These are phyloP conservation scores for Halenospora varia DNA, from an alignment of 495 filamentous ascomycete genomes.

Conservation along the genomic window DNA sequence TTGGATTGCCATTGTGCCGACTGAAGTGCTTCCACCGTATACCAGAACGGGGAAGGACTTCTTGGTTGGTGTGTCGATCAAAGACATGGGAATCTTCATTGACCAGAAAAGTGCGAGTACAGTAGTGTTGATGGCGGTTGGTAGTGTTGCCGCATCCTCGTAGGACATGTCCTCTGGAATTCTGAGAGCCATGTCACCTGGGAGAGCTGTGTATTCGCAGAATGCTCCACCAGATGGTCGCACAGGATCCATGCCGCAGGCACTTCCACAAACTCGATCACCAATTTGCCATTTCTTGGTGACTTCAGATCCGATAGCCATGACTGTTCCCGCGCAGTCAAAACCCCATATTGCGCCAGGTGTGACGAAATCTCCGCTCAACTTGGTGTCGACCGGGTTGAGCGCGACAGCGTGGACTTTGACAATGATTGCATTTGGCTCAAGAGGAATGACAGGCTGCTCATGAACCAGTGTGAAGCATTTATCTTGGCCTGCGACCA, in stretches of 20 bases:
- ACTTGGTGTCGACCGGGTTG: conserved; percentile 40
- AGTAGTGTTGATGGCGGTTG: conserved; percentile 41
- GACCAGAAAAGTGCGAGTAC: conserved; percentile 37
- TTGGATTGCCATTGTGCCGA: conserved; percentile 60
- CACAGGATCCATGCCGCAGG: conserved; percentile 40
- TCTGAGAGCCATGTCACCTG: conserved; percentile 24
- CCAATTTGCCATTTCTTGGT: conserved; percentile 39
- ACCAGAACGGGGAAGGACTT: conserved; percentile 37
- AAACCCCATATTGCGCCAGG: conserved; percentile 36
- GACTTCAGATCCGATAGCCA: conserved; percentile 33
- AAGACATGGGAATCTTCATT: conserved; percentile 26
- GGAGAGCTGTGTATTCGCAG: conserved; percentile 40
- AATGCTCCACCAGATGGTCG: conserved; percentile 45
- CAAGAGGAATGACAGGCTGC: not conserved
- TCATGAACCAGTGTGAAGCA: not conserved
- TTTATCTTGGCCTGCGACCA: not conserved
- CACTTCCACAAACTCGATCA: conserved; percentile 32
- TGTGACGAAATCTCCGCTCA: conserved; percentile 23
- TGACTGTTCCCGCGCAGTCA: conserved; percentile 42
- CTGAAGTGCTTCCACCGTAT: conserved; percentile 55
- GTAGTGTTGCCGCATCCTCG: conserved; percentile 44
- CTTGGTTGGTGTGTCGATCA: conserved; percentile 5
- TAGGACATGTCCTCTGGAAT: conserved; percentile 45
- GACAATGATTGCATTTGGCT: conserved; percentile 31
- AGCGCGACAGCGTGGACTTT: conserved; percentile 39